Percentiles rank a stretch among this genome's conserved stretches.
Evolutionary conservation across 169 alveolate species (phyloP).

Genomic region (Plasmodium cynomolgi): DNA sequence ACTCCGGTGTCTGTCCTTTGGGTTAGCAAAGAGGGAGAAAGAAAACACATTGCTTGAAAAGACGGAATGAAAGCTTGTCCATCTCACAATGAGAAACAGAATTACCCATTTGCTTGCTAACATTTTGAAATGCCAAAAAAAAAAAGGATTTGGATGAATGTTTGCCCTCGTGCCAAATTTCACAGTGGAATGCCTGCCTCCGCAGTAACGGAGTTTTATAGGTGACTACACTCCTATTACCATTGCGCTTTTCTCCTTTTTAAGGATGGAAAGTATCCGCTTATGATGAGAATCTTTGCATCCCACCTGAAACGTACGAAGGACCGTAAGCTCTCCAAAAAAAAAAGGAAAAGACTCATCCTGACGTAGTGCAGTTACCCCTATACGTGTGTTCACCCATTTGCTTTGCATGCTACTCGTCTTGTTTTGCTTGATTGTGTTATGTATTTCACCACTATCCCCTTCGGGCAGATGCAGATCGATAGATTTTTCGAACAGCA

Average conservation of each 20-base stretch:
- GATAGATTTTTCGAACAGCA: conserved; percentile 62
- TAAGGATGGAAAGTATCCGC: conserved; percentile 55
- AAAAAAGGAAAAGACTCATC: conserved; percentile 19
- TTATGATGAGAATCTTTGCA: conserved; percentile 55
- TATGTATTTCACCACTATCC: background rate
- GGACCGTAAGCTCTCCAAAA: conserved; percentile 37
- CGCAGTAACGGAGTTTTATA: background rate
- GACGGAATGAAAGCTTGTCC: background rate
- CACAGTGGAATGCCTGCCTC: background rate
- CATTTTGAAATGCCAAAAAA: background rate
- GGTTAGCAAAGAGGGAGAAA: conserved; percentile 25
- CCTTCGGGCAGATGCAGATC: conserved; percentile 75
- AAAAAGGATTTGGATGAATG: background rate
- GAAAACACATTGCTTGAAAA: background rate
- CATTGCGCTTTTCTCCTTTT: background rate
- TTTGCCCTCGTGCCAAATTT: background rate
- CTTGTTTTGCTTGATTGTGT: conserved; percentile 11
- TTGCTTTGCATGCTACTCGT: background rate
- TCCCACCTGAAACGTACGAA: conserved; percentile 68
- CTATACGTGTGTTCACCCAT: conserved; percentile 43
- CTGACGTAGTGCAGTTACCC: conserved; percentile 11
- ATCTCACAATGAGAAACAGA: background rate
- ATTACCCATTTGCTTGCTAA: background rate
- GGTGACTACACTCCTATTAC: background rate
- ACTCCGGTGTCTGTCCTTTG: conserved; percentile 57